Evolutionary conservation across 73 alveolate genomes (phyloP).

Genomic region (Durusdinium trenchii): DNA sequence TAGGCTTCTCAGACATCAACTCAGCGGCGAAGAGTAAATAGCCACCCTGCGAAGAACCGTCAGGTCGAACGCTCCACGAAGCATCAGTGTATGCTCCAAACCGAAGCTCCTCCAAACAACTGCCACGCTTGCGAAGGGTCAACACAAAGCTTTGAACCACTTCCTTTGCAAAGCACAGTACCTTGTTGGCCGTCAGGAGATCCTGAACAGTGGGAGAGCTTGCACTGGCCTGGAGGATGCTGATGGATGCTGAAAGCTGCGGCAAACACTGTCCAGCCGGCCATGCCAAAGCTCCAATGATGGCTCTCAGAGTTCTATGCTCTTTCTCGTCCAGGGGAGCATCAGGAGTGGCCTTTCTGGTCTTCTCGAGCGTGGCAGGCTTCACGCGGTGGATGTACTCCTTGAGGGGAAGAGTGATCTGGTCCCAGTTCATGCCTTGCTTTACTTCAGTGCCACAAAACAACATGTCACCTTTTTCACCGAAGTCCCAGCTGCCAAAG

Average conservation of each 20-base stretch:
- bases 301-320: background rate
- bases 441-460: background rate
- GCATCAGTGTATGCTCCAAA: background rate
- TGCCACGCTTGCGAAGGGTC: background rate
- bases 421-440: background rate
- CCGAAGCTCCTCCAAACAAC: background rate
- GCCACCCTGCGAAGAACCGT: background rate
- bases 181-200: background rate
- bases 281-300: constrained; percentile 13
- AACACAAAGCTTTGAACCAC: background rate
- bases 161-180: background rate
- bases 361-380: constrained; percentile 3
- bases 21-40: background rate
- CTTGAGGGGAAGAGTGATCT: background rate
- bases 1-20: background rate
- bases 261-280: background rate
- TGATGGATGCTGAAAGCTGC: background rate
- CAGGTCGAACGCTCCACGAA: background rate
- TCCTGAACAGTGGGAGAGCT: background rate
- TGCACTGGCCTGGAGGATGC: background rate
- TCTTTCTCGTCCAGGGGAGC: background rate
- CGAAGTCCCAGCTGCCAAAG: no score
- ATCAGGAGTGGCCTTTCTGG: background rate
- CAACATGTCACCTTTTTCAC: no score
- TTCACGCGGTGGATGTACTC: background rate